Base-by-base conservation (phyloP, 1,284 basidiomycete genomes). In the Neolentinus lepideus region DNA sequence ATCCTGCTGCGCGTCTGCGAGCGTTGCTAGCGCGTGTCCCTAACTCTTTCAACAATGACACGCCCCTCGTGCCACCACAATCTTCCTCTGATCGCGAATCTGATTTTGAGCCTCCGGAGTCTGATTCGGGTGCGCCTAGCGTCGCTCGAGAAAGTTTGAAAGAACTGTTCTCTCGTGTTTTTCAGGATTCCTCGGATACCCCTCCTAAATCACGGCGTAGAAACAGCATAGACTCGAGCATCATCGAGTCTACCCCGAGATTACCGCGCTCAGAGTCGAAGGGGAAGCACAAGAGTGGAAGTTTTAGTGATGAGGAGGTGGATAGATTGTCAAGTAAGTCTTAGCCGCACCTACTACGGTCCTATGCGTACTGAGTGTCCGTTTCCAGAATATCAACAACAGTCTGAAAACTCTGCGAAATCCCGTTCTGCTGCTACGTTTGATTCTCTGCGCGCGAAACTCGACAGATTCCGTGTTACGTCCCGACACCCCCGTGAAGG, bases 221-320 rank as follows among this genome's bases (percentile, higher is more conserved):
- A 58, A 84, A 81, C 60, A 88, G 84, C 65, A 74, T 85, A 50
- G 83, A 83, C 62, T 65, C 68, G 9, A 84, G 83, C 60, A 82
- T 84, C 55, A 77, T 80, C 35, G 84, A 87, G 55, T 71, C 75
- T 14, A 82, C 74, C 50, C 81, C 83, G 2, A 63, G 76, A 3
- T 64, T 74, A 21, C 64, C 71, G 38, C 69, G 71, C 58, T 67
- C 77, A 35, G 64, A 71, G 54, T 68, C 67, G n/a, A 72, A 68
- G 57, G 70, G 70, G 60, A 81, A 75, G 66, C 76, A 75, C 9
- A 80, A 83, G 60, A 71, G 78, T 55, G 76, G 71, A 60, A 86
- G 82, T 63, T 58, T 84, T 60, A 87, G 84, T 61, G 87, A 89
- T 58, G 85, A 88, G 61, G 87, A 88, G 62, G 66, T 71, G 11